Evolutionary conservation across 805 yeast species (phyloP).

Genomic region (Barnettozyma sucrosica): DNA sequence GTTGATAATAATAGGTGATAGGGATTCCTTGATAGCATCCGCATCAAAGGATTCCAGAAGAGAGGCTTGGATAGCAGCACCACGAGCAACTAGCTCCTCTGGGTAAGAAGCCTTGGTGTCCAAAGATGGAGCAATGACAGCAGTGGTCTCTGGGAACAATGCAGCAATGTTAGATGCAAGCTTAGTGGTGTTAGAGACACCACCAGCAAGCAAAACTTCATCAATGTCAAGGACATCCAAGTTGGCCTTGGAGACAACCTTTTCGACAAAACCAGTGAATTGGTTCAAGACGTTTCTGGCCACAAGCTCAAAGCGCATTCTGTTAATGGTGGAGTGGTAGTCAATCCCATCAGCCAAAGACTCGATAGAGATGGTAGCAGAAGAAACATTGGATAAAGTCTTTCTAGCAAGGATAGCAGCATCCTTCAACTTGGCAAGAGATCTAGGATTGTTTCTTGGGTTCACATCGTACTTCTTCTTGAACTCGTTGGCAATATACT

Average conservation of each 20-base stretch:
- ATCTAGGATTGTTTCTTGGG: slow-evolving; percentile 76
- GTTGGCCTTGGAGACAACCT: slow-evolving; percentile 73
- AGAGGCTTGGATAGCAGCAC: slow-evolving; percentile 96
- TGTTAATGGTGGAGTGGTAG: slow-evolving; percentile 87
- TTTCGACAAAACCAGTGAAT: slow-evolving; percentile 71
- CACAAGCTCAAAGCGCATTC: slow-evolving; percentile 87
- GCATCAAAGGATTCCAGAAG: slow-evolving; percentile 74
- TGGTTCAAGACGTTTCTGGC: slow-evolving; percentile 72
- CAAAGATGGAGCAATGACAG: slow-evolving; percentile 66
- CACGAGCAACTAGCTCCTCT: slow-evolving; percentile 83
- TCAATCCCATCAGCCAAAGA: slow-evolving; percentile 92
- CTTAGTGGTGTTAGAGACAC: slow-evolving; percentile 89
- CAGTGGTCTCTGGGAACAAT: slow-evolving; percentile 76
- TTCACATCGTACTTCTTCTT: slow-evolving; percentile 79
- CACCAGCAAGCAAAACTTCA: slow-evolving; percentile 90
- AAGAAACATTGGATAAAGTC: slow-evolving; percentile 83
- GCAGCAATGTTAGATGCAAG: slow-evolving; percentile 67
- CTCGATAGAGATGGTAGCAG: slow-evolving; percentile 90
- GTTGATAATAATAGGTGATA: slow-evolving; percentile 77
- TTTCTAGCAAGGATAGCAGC: slow-evolving; percentile 83
- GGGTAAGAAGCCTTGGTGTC: slow-evolving; percentile 82
- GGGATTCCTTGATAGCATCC: slow-evolving; percentile 74
- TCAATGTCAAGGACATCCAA: slow-evolving; percentile 81
- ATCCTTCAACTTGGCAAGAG: slow-evolving; percentile 80
- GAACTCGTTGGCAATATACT: slow-evolving; percentile 87